Percentiles rank a stretch among this genome's conserved stretches.
Conservation (phyloP, 176 grass and related monocot genomes). For the Oryza glumipatula region DNA sequence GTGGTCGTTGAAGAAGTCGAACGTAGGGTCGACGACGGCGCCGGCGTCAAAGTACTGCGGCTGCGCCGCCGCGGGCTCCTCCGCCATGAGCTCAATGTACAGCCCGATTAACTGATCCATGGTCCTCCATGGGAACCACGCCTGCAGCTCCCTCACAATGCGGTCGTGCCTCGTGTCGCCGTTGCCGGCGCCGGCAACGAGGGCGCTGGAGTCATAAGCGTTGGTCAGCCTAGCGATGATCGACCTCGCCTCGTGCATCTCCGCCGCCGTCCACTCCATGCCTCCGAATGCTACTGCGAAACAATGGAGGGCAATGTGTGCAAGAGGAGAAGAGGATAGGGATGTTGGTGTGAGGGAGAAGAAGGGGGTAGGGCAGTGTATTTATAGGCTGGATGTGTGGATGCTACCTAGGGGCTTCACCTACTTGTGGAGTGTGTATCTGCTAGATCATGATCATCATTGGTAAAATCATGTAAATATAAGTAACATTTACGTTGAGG, state of each 20-base stretch:
- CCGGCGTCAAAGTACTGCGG: not conserved
- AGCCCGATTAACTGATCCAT: conserved; percentile 23
- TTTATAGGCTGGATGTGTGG: not conserved
- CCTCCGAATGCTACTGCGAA: not conserved
- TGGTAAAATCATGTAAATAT: not conserved
- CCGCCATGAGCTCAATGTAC: conserved; percentile 24
- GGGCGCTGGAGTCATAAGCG: not conserved
- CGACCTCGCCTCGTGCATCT: not conserved
- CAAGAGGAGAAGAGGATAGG: not conserved
- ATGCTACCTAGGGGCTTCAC: not conserved
- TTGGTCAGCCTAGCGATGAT: not conserved
- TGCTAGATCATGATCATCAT: not conserved
- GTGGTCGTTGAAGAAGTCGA: not conserved
- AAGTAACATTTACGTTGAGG: not conserved
- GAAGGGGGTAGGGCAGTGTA: not conserved
- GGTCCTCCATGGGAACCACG: conserved; percentile 38
- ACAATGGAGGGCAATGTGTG: not conserved
- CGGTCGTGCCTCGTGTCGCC: conserved; percentile 7
- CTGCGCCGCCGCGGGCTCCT: not conserved
- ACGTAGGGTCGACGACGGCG: not conserved
- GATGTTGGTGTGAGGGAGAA: not conserved
- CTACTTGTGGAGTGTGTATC: not conserved
- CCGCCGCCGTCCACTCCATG: not conserved
- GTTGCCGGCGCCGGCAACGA: not conserved
- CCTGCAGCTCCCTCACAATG: conserved; percentile 1